Evolutionary conservation across 176 grass and related monocot species (phyloP).

Genomic region (Elaeis guineensis): DNA sequence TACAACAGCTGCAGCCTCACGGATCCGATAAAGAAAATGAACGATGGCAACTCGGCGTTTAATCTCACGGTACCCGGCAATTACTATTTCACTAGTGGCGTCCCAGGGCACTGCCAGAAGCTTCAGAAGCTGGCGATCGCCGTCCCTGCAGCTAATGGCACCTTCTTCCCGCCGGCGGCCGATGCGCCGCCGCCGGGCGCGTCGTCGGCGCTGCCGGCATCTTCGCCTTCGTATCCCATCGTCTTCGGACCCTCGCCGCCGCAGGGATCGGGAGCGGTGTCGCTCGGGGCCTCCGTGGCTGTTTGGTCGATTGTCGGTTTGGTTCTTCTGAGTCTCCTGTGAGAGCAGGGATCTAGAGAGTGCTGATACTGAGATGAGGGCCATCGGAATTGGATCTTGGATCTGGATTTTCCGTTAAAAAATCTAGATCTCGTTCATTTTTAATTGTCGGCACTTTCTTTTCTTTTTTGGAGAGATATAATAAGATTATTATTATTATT

Average conservation of each 20-base stretch:
- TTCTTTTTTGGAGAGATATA: no score
- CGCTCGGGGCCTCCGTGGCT: background rate
- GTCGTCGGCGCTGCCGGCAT: constrained; percentile 16
- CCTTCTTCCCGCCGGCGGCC: constrained; percentile 30
- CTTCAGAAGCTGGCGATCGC: constrained; percentile 65
- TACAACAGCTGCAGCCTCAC: constrained; percentile 45
- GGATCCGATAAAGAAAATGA: constrained; percentile 37
- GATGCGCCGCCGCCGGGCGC: background rate
- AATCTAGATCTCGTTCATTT: no score
- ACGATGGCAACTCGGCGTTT: constrained; percentile 74
- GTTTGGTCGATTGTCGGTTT: background rate
- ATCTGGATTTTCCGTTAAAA: no score
- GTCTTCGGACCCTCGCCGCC: constrained; percentile 23
- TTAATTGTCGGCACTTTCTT: no score
- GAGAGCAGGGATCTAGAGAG: no score
- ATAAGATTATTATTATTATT: no score
- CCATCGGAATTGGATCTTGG: no score
- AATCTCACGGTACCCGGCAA: constrained; percentile 59
- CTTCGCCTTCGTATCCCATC: constrained; percentile 8
- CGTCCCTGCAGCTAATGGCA: constrained; percentile 54
- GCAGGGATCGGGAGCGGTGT: constrained; percentile 2
- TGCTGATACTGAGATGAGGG: no score
- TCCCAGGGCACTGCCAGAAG: constrained; percentile 48
- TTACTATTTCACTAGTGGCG: constrained; percentile 57
- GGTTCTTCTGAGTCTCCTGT: no score